phyloP scores from a whole-genome alignment of 169 alveolate genomes.

The Babesia ovata region DNA sequence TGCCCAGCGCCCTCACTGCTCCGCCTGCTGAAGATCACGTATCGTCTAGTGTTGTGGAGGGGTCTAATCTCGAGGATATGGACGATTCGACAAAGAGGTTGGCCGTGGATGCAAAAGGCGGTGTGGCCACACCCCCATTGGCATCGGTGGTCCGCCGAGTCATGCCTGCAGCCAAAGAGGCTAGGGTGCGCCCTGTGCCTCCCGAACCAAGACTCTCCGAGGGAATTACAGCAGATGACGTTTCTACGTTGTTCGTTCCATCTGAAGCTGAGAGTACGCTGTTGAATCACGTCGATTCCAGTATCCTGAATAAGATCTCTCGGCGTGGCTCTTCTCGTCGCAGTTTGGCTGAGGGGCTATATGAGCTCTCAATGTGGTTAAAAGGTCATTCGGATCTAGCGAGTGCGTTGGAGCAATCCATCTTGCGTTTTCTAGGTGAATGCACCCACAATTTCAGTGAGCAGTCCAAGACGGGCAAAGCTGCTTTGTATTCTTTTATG shows the following conservation, averaged over 20 bases:
- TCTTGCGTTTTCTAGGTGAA: slow-evolving; percentile 17
- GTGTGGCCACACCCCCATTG: not conserved
- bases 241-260: not conserved
- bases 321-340: slow-evolving; percentile 21
- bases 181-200: not conserved
- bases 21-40: not conserved
- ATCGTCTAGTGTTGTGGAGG: not conserved
- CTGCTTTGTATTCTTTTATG: slow-evolving; percentile 21
- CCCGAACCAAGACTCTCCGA: not conserved
- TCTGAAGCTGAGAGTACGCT: slow-evolving; percentile 11
- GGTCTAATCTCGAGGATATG: not conserved
- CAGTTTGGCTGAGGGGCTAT: slow-evolving; percentile 31
- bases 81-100: not conserved
- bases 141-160: not conserved
- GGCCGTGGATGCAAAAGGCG: not conserved
- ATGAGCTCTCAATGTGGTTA: slow-evolving; percentile 27
- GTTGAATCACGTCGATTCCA: slow-evolving; percentile 3
- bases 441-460: slow-evolving; percentile 34
- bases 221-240: not conserved
- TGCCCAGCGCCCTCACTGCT: not conserved
- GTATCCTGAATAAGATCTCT: slow-evolving; percentile 18
- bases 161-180: not conserved
- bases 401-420: not conserved
- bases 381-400: slow-evolving; percentile 25
- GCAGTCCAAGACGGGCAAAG: slow-evolving; percentile 4